A percentile compares a stretch with the other conserved stretches of the same genome.
Evolutionary conservation across 2,329 filamentous ascomycete genomes (phyloP).

Genomic region (Pseudonectria buxi): DNA sequence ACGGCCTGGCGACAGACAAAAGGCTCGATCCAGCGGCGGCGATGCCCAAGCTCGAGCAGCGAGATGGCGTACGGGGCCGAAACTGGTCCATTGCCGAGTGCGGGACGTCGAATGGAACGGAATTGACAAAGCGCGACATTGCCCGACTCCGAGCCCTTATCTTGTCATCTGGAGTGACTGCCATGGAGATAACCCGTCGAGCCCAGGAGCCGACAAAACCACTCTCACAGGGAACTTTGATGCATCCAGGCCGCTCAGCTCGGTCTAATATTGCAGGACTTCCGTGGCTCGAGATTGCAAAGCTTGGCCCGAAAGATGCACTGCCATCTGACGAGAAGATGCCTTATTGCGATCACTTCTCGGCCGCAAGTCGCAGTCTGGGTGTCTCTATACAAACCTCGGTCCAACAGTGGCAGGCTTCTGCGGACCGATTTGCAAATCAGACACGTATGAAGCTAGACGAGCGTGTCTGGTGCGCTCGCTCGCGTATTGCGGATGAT

Average conservation of each 20-base stretch:
- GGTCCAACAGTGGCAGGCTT: constrained; percentile 49
- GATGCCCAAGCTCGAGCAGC: constrained; percentile 19
- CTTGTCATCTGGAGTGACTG: constrained; percentile 82
- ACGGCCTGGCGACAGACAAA: constrained; percentile 27
- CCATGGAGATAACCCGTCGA: constrained; percentile 67
- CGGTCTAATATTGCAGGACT: constrained; percentile 17
- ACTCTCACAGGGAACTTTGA: constrained; percentile 17
- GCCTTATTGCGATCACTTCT: constrained; percentile 40
- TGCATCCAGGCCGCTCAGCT: constrained; percentile 14
- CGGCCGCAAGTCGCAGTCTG: constrained; percentile 46
- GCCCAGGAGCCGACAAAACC: constrained; percentile 44
- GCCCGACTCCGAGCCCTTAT: constrained; percentile 72
- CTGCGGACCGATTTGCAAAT: constrained; percentile 52
- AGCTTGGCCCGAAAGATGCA: constrained; percentile 30
- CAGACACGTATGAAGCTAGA: constrained; percentile 50
- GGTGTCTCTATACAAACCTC: constrained; percentile 39
- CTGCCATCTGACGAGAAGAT: constrained; percentile 29
- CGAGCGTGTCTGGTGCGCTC: constrained; percentile 39
- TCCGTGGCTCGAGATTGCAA: constrained; percentile 39
- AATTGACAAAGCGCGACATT: constrained; percentile 63
- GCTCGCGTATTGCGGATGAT: constrained; percentile 43
- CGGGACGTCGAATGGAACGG: constrained; percentile 27
- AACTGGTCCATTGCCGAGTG: constrained; percentile 49
- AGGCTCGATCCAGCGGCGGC: constrained; percentile 28
- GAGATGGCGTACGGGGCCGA: constrained; percentile 23